Evolutionary conservation across 2,329 filamentous ascomycete species (phyloP), one percentile per base, ranked within the genome.

Genomic region (Pestalotiopsis sp.): DNA sequence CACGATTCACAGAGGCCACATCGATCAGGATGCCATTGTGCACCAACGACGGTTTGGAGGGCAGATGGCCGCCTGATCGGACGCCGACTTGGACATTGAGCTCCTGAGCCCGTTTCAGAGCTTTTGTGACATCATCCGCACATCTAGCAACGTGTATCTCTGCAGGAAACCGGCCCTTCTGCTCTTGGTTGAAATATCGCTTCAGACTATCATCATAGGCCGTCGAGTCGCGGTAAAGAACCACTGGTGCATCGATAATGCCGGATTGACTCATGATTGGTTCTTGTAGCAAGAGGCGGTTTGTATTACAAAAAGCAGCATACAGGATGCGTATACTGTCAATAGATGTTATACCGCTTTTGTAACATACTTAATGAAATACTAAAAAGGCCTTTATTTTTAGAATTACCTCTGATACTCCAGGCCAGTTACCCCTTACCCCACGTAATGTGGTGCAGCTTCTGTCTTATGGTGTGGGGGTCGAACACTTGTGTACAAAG

Each of bases 21-120:
- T 74, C 73, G 66, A 74, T 70, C 25, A 74, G 65, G 12, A 74
- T 68, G 39, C 70, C 72, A 45, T 71, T 68, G 17, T 73, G 23
- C 7, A 72, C 57, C 27, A 75, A 67, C 12, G 73, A 68, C n/a
- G 62, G 49, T 23, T 59, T 64, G 14, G 68, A 41, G 65, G 71
- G 71, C 20, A 69, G 36, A 69, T 73, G 73, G 9, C 73, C 73
- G n/a, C 68, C 69, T 20, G 70, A 70, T 39, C 73, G 72, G 23
- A 74, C 68, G 60, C 56, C 62, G n/a, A 71, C 52, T 7, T 17
- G 25, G 20, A 70, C 52, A 36, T 62, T 58, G 25, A 68, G 56
- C 69, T 58, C 66, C 38, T 31, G 62, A 7, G 49, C 56, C n/a
- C 31, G 57, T 59, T 20, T 23, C 41, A 66, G 56, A 27, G 65